phyloP scores from a whole-genome alignment of 108 stramenopile species.

The Schizochytrium sp. region DNA sequence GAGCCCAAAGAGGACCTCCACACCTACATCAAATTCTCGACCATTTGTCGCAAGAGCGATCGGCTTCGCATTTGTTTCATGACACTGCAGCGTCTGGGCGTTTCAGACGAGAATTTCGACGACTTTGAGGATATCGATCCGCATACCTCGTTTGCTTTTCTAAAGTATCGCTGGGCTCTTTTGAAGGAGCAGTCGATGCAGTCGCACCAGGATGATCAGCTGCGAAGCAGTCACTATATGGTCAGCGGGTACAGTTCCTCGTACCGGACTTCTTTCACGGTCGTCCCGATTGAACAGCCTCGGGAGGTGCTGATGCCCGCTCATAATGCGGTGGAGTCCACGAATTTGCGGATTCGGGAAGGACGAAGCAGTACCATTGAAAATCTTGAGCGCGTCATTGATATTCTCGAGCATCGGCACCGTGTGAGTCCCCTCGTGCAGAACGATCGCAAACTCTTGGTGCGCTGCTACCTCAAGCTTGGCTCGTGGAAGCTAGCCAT shows the following conservation, averaged over 20 bases:
- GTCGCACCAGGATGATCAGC: background rate
- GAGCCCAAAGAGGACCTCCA: conserved; percentile 79
- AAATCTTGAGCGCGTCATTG: background rate
- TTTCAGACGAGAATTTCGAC: background rate
- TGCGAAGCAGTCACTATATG: background rate
- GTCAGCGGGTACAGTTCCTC: background rate
- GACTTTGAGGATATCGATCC: background rate
- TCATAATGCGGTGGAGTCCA: background rate
- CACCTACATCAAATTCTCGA: conserved; percentile 76
- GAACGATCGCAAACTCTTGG: conserved; percentile 45
- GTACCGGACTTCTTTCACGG: background rate
- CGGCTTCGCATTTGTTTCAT: conserved; percentile 68
- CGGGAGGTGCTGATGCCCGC: background rate
- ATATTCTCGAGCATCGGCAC: background rate
- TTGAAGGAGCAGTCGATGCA: background rate
- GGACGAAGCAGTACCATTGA: background rate
- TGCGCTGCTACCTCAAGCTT: conserved; percentile 70
- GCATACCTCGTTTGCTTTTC: conserved; percentile 67
- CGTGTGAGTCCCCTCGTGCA: background rate
- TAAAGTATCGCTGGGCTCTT: conserved; percentile 79
- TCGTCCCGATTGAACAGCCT: background rate
- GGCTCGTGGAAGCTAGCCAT: conserved; percentile 72
- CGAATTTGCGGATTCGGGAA: background rate
- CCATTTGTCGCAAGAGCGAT: conserved; percentile 76
- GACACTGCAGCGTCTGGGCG: conserved; percentile 49